A percentile compares a stretch with the other conserved stretches of the same genome.
These are phyloP conservation scores for Aspergillus kassunensis DNA, from an alignment of 495 filamentous ascomycete species.

Conservation along the genomic window DNA sequence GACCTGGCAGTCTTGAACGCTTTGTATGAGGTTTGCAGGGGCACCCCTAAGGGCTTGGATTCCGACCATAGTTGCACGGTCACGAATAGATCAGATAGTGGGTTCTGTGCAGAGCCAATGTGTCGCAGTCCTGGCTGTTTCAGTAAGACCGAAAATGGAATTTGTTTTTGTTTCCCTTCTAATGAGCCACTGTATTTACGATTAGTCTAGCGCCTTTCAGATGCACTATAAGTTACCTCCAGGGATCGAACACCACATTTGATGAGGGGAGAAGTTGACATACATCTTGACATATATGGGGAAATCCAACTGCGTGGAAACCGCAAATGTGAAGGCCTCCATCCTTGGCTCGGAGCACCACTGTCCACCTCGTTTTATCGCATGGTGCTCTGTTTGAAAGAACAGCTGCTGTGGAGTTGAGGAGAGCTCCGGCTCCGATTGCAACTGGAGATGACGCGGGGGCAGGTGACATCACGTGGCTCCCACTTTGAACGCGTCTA, in stretches of 20 bases:
- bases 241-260: background rate
- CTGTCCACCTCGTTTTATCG: slow-evolving; percentile 1
- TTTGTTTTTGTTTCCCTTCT: slow-evolving; percentile 78
- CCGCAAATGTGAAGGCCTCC: slow-evolving; percentile 94
- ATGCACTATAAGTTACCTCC: background rate
- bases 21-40: slow-evolving; percentile 88
- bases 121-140: slow-evolving; percentile 75
- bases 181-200: slow-evolving; percentile 62
- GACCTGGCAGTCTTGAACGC: slow-evolving; percentile 71
- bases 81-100: slow-evolving; percentile 82
- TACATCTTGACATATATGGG: slow-evolving; percentile 83
- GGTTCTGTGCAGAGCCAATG: slow-evolving; percentile 71
- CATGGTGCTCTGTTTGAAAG: too few relatives aligned
- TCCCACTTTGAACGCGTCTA: background rate
- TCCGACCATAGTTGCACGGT: slow-evolving; percentile 94
- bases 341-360: slow-evolving; percentile 39
- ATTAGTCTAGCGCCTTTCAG: background rate
- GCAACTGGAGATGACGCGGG: slow-evolving; percentile 4
- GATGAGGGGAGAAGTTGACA: slow-evolving; percentile 16
- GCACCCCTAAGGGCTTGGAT: slow-evolving; percentile 88
- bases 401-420: background rate
- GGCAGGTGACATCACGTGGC: slow-evolving; percentile 9
- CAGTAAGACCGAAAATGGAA: slow-evolving; percentile 74
- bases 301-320: slow-evolving; percentile 72
- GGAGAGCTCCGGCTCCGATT: background rate